Base-by-base conservation (phyloP, 495 filamentous ascomycete genomes). In the Annulohypoxylon maeteangense region DNA sequence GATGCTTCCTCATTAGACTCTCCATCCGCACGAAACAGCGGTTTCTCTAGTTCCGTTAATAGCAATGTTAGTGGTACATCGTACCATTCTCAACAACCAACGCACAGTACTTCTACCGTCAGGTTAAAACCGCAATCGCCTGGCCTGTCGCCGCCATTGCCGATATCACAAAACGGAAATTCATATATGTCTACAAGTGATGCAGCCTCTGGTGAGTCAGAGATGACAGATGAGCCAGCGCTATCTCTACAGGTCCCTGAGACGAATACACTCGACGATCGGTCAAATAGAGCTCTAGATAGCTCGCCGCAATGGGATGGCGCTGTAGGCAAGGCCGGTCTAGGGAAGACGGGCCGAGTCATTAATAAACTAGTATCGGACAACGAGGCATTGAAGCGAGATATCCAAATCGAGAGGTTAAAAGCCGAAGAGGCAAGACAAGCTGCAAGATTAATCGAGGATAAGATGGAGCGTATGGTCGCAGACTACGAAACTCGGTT, bases 281-380 rank as follows among this genome's bases (percentile, higher is more conserved):
- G 59, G 47, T 72, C 63, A 51, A 32, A 38, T 45, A 45, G 51
- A 57, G 47, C 40, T 7, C 65, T 25, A 10, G 71, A 75, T 57
- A 74, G 71, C 6, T 73, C 76, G 7, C 64, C 75, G 38, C 72
- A 79, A 76, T 95, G 92, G 92, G 91, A 91, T 67, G 85, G 88
- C 8, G 90, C 91, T 0, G 87, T 95, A 40, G 93, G 93, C 42
- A 89, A 92, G 58, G 93, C 93, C 29, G 89, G 89, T 8, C 87
- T 92, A 0, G 94, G 94, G 62, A 97, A 97, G 81, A 95, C 92
- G 1, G 93, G 94, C n/a, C 88, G 94, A 12, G 94, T 98, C 12
- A 97, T 98, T 74, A 93, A 97, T 76, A 88, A 89, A 60, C 78
- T 98, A 34, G 93, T 95, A 80, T 91, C 90, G 36, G 94, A 98